phyloP scores from a whole-genome alignment of 345 rosid genomes.

The Melastoma malabathricum region DNA sequence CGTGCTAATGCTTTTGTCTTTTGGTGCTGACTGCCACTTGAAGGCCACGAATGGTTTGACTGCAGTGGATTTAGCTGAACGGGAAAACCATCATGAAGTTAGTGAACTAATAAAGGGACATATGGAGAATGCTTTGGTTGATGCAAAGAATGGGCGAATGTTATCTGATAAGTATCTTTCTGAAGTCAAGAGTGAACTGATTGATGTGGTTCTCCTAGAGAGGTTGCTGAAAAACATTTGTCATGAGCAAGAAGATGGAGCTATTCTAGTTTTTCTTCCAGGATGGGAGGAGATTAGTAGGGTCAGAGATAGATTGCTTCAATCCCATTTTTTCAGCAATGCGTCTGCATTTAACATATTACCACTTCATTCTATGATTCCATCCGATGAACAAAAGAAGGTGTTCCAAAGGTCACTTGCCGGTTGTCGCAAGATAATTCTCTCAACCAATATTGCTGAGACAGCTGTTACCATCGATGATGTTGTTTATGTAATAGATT shows the following conservation, averaged over 20 bases:
- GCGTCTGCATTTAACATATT: conserved; percentile 49
- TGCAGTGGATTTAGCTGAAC: conserved; percentile 59
- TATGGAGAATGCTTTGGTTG: conserved; percentile 19
- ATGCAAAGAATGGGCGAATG: conserved; percentile 29
- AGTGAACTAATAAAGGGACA: conserved; percentile 50
- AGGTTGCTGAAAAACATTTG: conserved; percentile 61
- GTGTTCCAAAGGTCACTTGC: conserved; percentile 54
- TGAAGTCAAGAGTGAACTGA: conserved; percentile 40
- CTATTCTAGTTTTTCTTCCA: conserved; percentile 88
- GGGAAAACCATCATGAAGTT: conserved; percentile 49
- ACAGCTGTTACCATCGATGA: conserved; percentile 89
- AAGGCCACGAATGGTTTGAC: conserved; percentile 47
- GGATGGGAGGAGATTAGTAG: conserved; percentile 95
- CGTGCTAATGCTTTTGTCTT: conserved; percentile 76
- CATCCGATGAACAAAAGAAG: conserved; percentile 72
- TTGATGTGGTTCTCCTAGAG: conserved; percentile 72
- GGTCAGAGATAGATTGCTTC: conserved; percentile 45
- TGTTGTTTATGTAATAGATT: conserved; percentile 90
- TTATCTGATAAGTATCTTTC: conserved; percentile 61
- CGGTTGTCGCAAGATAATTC: conserved; percentile 84
- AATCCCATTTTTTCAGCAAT: conserved; percentile 40
- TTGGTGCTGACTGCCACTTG: conserved; percentile 52
- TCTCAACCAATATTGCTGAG: conserved; percentile 91
- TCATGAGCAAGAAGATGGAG: conserved; percentile 58
- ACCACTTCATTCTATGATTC: conserved; percentile 90